Base-by-base conservation (phyloP, 768 basidiomycete genomes). In the Strobilomyces dryophilus region DNA sequence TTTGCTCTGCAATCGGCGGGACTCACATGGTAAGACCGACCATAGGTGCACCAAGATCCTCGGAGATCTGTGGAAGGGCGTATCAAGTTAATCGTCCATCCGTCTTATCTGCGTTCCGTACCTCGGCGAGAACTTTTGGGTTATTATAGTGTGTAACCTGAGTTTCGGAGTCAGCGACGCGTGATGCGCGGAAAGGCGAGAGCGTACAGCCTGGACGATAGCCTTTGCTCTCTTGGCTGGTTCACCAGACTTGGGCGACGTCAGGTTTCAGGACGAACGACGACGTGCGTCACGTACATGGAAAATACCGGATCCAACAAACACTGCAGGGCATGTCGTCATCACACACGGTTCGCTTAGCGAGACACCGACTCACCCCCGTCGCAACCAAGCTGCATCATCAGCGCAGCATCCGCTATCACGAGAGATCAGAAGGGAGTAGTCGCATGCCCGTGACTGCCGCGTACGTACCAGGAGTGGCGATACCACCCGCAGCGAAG, bases 331-430 rank as follows among this genome's bases (percentile, higher is more conserved):
- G 42, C 9, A 45, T 20, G 48, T 49, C 54, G 49, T 47, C 24
- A 58, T 2, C 5, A 21, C 8, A 31, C 11, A 29, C 4, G 50
- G 40, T 43, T 6, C 36, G 12, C 45, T 21, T 5, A 26, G 20
- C 17, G 45, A 51, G 52, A 17, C 18, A 42, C 40, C 45, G 15
- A 70, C 84, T 57, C 64, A 94, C 94, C 89, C 76, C 95, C 93
- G 66, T 95, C 95, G 70, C 92, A 93, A 34, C 95, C 93, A 34
- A 98, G 81, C 66, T 95, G 93, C 95, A 98, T 98, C 95, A 98
- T 97, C 57, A 98, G 71, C 4, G 97, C 97, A 15, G 95, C 95
- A 70, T 99, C 95, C 60, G 91, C 93, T 84, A 55, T 59, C 21
- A 27, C 31, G 50, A 24, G 24, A 31, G 12, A 7, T 58, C 21